phyloP scores from a whole-genome alignment of 2,329 filamentous ascomycete species.

The Penicillium sp. region DNA sequence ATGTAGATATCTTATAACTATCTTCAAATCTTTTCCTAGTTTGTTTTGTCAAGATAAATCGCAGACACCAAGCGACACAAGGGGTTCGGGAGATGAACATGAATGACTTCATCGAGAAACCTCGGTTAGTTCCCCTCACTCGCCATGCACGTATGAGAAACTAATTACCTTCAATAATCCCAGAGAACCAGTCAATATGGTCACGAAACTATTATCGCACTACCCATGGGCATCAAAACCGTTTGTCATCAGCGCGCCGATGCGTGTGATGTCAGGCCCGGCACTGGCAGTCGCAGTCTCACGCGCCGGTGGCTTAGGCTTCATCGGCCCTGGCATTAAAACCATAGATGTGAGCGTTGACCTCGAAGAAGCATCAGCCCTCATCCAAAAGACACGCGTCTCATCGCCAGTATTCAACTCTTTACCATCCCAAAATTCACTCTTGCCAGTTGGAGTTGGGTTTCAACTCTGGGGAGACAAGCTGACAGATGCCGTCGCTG shows the following conservation, averaged over 20 bases:
- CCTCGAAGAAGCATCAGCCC: slow-evolving; percentile 31
- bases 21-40: background rate
- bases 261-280: slow-evolving; percentile 64
- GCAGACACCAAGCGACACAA: background rate
- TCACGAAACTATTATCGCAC: slow-evolving; percentile 23
- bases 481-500: slow-evolving; percentile 29
- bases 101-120: slow-evolving; percentile 8
- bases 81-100: background rate
- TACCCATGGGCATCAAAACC: slow-evolving; percentile 64
- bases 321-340: slow-evolving; percentile 60
- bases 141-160: background rate
- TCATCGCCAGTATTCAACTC: slow-evolving; percentile 2
- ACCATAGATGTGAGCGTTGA: slow-evolving; percentile 31
- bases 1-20: background rate
- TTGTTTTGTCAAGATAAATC: background rate
- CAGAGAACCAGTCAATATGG: slow-evolving; percentile 5
- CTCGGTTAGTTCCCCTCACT: background rate
- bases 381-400: slow-evolving; percentile 19
- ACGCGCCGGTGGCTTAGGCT: slow-evolving; percentile 54
- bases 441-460: slow-evolving; percentile 44
- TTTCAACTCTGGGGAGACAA: slow-evolving; percentile 45
- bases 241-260: slow-evolving; percentile 66
- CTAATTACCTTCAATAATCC: background rate
- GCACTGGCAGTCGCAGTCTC: slow-evolving; percentile 63
- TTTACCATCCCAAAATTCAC: slow-evolving; percentile 6